Base-by-base conservation (phyloP, 179 eudicot species). In the Pouteria campechiana region DNA sequence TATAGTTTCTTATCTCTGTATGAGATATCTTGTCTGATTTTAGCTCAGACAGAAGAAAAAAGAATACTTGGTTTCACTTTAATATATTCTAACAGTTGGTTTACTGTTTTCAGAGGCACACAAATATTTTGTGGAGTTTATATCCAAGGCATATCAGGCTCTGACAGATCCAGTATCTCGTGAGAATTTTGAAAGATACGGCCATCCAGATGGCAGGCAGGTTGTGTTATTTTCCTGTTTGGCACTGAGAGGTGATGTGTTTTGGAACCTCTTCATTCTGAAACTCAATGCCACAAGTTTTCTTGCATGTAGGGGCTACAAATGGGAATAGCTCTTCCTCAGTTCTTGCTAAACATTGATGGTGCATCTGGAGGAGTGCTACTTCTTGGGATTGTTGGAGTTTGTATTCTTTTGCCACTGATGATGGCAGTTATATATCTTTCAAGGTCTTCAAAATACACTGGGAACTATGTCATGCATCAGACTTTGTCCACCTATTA, bases 181-280 rank as follows among this genome's bases (percentile, higher is more conserved):
- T 54, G 97, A 89, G 55, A 89, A 89, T 64, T 89, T 44, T 64
- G 97, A 81, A 67, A 89, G 85, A 59, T 89, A 89, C 55, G 97
- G 95, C 50, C 97, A 89, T 70, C 95, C 97, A 19, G 95, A 89
- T 76, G 97, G 97, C 41, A 75, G 95, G 44, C 95, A 89, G 90
- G 97, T 89, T 72, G 29, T 27, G 9, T 34, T 11, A 13, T 16
- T 38, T 45, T 24, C 7, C 13, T 19, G 19, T 24, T 21, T n/a
- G n/a, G n/a, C n/a, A n/a, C n/a, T n/a, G n/a, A n/a, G n/a, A n/a
- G n/a, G n/a, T n/a, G n/a, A n/a, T n/a, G n/a, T n/a, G n/a, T n/a
- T n/a, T n/a, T n/a, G n/a, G n/a, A n/a, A n/a, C n/a, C n/a, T n/a
- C n/a, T n/a, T n/a, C n/a, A n/a, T n/a, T n/a, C n/a, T n/a, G n/a